Evolutionary conservation across 306 rosid species (phyloP), one percentile per base, ranked within the genome.

Genomic region (Psophocarpus tetragonolobus): DNA sequence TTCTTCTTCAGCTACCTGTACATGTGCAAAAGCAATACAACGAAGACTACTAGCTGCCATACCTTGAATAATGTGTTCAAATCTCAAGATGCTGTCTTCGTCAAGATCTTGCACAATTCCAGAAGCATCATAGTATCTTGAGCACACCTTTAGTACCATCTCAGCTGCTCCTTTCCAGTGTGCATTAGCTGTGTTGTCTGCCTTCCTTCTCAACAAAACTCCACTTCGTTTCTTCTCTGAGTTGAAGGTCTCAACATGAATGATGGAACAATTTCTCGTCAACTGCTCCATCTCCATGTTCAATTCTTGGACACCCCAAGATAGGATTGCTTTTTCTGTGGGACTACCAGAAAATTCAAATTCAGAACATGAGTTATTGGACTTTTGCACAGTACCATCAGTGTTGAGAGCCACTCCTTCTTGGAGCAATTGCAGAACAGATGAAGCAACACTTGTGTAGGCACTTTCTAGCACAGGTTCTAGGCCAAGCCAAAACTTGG

Each of bases 141-240:
- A 73, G 24, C 84, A 73, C 84, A 53, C 41, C 13, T 60, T 56
- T 8, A 80, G 70, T 5, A 80, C 80, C 84, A 80, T 73, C 20
- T 80, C 84, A 6, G 84, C 84, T 15, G 84, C 84, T n/a, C 84
- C 84, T 56, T 80, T 80, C 84, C 84, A 80, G 3, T 80, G 84
- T 56, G 62, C 54, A 74, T 54, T 17, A 3, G 67, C 14, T 15
- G 39, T 56, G 71, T 74, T 80, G 70, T 73, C 76, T 23, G 6
- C 41, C 4, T 74, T 65, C 36, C 80, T 74, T 33, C 64, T 65
- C 44, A 80, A 2, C 80, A 80, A 21, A 13, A 80, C 80, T 0
- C 84, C 84, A 33, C 80, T 74, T 48, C 70, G 41, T 56, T 73
- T 80, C 44, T 73, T 80, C 64, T 80, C 39, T 44, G 84, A 80